phyloP scores from a whole-genome alignment of 225 moss, liverwort and hornwort genomes.

The Neckera pumila region DNA sequence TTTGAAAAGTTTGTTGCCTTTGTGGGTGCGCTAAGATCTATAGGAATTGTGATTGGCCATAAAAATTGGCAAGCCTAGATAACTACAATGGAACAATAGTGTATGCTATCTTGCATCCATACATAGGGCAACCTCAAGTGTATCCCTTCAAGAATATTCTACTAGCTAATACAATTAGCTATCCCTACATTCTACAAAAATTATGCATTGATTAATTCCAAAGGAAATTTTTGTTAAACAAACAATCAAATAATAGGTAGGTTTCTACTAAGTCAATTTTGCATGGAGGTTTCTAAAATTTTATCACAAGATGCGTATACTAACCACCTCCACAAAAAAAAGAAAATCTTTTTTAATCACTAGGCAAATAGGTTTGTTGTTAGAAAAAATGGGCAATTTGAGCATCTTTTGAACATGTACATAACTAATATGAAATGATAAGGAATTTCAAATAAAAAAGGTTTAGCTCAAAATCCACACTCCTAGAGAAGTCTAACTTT shows the following conservation, averaged over 20 bases:
- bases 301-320: background rate
- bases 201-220: background rate
- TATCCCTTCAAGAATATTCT: background rate
- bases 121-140: no score
- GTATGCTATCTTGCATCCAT: background rate
- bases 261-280: background rate
- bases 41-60: background rate
- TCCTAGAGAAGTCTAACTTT: background rate
- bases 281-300: background rate
- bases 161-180: background rate
- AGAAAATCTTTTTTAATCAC: rapidly evolving
- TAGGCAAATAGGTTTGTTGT: rapidly evolving
- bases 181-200: background rate
- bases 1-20: background rate
- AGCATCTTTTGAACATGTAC: background rate
- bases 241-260: rapidly evolving
- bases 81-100: background rate
- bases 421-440: no score
- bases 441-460: background rate
- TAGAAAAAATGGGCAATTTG: background rate
- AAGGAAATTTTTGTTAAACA: background rate
- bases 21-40: rapidly evolving
- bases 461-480: no score
- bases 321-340: rapidly evolving
- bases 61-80: background rate